These are phyloP conservation scores for Xylaria sp. DNA, from an alignment of 2,329 filamentous ascomycete genomes.

Conservation along the genomic window DNA sequence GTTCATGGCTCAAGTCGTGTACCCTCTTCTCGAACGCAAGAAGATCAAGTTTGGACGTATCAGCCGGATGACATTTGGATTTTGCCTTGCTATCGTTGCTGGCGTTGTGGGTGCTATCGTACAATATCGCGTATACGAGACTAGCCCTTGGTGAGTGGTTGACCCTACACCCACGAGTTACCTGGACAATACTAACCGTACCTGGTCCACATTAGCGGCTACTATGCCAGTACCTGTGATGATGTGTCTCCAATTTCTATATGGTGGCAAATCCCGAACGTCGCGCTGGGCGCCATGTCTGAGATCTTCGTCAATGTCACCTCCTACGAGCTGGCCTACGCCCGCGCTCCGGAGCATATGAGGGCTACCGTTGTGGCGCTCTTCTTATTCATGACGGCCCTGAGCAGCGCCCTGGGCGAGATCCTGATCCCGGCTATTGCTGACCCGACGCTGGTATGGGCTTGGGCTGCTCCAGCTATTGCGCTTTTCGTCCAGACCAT, in stretches of 20 bases:
- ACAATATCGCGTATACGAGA: constrained; percentile 62
- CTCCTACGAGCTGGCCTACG: constrained; percentile 68
- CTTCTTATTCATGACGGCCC: constrained; percentile 59
- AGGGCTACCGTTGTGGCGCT: constrained; percentile 60
- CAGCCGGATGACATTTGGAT: constrained; percentile 59
- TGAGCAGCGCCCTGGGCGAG: constrained; percentile 55
- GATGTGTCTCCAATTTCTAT: constrained; percentile 50
- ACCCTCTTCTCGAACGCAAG: constrained; percentile 55
- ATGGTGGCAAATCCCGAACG: constrained; percentile 54
- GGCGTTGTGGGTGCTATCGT: constrained; percentile 60
- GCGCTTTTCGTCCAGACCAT: constrained; percentile 50
- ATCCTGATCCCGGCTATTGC: constrained; percentile 45
- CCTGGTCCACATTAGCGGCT: constrained; percentile 37
- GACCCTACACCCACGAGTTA: neutral
- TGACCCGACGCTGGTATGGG: constrained; percentile 48
- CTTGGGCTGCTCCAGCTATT: constrained; percentile 44
- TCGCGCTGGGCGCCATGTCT: constrained; percentile 54
- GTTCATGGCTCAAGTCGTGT: constrained; percentile 56
- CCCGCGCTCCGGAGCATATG: constrained; percentile 69
- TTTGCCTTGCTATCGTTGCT: constrained; percentile 50
- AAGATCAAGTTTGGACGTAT: constrained; percentile 62
- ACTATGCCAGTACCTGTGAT: constrained; percentile 46
- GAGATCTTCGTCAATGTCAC: constrained; percentile 66
- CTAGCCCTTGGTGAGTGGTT: constrained; percentile 48
- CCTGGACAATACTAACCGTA: neutral